phyloP scores from a whole-genome alignment of 2,329 filamentous ascomycete genomes.

The Bisporella sp. region DNA sequence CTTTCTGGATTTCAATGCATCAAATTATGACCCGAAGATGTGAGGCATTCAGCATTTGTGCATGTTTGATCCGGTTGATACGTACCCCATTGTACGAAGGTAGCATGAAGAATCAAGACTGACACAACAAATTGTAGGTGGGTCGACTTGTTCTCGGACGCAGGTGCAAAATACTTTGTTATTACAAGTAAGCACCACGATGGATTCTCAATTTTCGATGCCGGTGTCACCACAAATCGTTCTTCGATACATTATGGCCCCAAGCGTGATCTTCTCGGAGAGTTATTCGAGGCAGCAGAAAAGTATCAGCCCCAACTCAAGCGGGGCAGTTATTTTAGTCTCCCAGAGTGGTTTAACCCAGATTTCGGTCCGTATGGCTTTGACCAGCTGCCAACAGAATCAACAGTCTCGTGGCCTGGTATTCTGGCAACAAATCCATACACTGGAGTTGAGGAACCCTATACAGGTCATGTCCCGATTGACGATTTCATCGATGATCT shows the following conservation, averaged over 20 bases:
- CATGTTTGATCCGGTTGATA: too few relatives aligned
- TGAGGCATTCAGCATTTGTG: too few relatives aligned
- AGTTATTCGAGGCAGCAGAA: conserved; percentile 37
- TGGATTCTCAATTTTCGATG: conserved; percentile 39
- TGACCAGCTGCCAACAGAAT: conserved; percentile 26
- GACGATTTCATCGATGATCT: conserved; percentile 37
- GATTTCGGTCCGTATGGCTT: conserved; percentile 38
- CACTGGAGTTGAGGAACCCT: conserved; percentile 33
- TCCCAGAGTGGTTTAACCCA: conserved; percentile 44
- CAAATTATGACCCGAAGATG: conserved; percentile 40
- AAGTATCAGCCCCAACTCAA: conserved; percentile 34
- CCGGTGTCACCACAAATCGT: conserved; percentile 32
- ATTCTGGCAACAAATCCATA: conserved; percentile 36
- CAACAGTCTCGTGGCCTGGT: conserved; percentile 28
- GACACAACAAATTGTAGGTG: conserved; percentile 21
- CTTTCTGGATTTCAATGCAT: conserved; percentile 45
- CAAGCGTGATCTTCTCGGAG: conserved; percentile 32
- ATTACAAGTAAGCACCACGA: conserved; percentile 41
- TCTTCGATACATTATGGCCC: conserved; percentile 35
- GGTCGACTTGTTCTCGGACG: conserved; percentile 45
- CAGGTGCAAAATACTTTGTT: conserved; percentile 42
- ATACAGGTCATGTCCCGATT: conserved; percentile 34
- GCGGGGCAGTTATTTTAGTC: conserved; percentile 41
- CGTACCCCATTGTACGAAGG: too few relatives aligned
- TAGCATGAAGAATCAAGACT: too few relatives aligned